These are phyloP conservation scores for Musa itinerans DNA, from an alignment of 176 grass and related monocot genomes.

Conservation along the genomic window DNA sequence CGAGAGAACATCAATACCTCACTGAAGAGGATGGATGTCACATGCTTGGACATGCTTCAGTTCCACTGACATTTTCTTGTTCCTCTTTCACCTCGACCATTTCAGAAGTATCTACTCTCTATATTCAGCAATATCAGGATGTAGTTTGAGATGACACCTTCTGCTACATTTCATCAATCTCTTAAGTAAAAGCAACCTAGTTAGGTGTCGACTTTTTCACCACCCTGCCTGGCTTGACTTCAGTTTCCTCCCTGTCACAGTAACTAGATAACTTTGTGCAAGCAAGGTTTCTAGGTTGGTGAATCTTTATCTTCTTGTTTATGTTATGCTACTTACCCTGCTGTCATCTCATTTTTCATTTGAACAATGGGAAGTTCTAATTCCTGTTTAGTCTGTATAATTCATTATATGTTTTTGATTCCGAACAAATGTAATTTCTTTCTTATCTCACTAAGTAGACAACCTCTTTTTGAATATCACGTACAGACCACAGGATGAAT, in stretches of 20 bases:
- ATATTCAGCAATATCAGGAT: not conserved
- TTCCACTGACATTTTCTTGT: conserved; percentile 65
- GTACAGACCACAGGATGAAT: too few relatives aligned
- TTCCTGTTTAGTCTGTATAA: not conserved
- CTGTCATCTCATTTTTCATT: not conserved
- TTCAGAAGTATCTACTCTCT: not conserved
- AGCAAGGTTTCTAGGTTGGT: not conserved
- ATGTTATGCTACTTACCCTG: not conserved
- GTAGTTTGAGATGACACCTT: not conserved
- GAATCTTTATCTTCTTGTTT: not conserved
- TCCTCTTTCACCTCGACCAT: conserved; percentile 4
- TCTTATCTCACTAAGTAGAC: too few relatives aligned
- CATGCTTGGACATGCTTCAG: conserved; percentile 83
- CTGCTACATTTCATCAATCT: not conserved
- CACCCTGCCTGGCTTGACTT: not conserved
- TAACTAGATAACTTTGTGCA: not conserved
- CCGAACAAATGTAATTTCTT: too few relatives aligned
- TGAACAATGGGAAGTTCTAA: not conserved
- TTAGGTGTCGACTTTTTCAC: not conserved
- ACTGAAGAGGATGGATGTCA: conserved; percentile 77
- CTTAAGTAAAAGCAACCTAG: not conserved
- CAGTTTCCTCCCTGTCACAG: not conserved
- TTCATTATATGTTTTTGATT: too few relatives aligned
- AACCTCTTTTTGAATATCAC: too few relatives aligned
- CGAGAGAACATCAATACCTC: conserved; percentile 77